Conservation (phyloP, 2,329 filamentous ascomycete genomes). For the Parasarocladium wereldwijsianum region DNA sequence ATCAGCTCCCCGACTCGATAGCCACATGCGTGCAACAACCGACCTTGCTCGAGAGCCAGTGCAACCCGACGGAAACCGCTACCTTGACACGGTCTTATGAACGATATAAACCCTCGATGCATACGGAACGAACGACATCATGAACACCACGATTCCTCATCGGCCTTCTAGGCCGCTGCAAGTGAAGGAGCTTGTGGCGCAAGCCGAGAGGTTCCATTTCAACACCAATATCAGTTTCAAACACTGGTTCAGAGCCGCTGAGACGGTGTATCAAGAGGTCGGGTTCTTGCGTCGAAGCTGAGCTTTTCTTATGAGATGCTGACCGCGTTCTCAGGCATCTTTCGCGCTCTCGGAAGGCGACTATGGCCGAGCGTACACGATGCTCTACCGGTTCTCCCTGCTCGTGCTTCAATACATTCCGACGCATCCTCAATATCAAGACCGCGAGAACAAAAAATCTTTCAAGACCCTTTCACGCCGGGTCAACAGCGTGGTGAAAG, state of each 20-base stretch:
- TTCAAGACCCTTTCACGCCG: conserved; percentile 38
- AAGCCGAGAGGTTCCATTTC: conserved; percentile 71
- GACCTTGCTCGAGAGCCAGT: too few relatives aligned
- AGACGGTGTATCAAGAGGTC: conserved; percentile 70
- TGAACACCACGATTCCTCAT: conserved; percentile 8
- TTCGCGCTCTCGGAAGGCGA: conserved; percentile 81
- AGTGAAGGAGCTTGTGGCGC: conserved; percentile 60
- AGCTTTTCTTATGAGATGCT: conserved; percentile 4
- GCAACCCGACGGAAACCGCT: too few relatives aligned
- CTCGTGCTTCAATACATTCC: conserved; percentile 67
- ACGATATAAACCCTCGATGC: too few relatives aligned
- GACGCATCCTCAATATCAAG: conserved; percentile 60
- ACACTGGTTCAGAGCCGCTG: conserved; percentile 69
- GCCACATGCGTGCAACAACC: too few relatives aligned
- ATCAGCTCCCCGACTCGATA: too few relatives aligned
- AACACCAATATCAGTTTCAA: conserved; percentile 62
- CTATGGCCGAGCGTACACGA: conserved; percentile 74
- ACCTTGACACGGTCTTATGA: too few relatives aligned
- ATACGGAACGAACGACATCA: too few relatives aligned
- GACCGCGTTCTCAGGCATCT: conserved; percentile 42
- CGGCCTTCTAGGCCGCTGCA: conserved; percentile 41
- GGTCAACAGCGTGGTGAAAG: conserved; percentile 44
- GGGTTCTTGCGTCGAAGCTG: background rate
- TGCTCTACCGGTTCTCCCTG: conserved; percentile 78
- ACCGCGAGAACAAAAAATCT: conserved; percentile 47